These are phyloP conservation scores for Peronospora farinosa DNA, from an alignment of 352 stramenopile species.

Conservation along the genomic window DNA sequence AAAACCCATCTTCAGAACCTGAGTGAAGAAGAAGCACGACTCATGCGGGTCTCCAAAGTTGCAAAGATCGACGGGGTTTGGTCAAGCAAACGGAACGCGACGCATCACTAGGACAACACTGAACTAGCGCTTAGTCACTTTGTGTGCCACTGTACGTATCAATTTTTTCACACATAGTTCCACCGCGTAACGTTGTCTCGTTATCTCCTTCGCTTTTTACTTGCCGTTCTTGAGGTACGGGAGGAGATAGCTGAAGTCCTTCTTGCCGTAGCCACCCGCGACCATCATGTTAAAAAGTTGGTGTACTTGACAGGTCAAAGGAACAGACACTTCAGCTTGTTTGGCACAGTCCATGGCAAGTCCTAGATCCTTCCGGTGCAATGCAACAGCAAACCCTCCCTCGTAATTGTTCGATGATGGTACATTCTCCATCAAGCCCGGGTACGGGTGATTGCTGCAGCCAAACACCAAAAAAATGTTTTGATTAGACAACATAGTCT, in stretches of 20 bases:
- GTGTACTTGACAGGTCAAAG: constrained; percentile 66
- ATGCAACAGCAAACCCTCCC: constrained; percentile 82
- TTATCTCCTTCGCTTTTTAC: constrained; percentile 35
- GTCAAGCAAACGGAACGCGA: constrained; percentile 82
- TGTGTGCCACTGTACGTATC: constrained; percentile 8
- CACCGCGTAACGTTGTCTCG: neutral
- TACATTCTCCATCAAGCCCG: constrained; percentile 86
- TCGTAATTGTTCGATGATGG: constrained; percentile 86
- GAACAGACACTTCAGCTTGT: constrained; percentile 66
- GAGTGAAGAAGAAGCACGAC: constrained; percentile 79
- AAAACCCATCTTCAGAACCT: constrained; percentile 95
- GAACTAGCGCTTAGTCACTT: constrained; percentile 5
- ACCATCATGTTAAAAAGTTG: constrained; percentile 85
- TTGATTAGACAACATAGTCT: neutral
- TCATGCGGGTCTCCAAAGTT: constrained; percentile 75
- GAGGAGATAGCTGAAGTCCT: constrained; percentile 84
- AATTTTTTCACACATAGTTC: constrained; percentile 15
- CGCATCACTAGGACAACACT: constrained; percentile 48
- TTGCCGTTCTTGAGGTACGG: constrained; percentile 77
- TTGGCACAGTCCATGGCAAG: constrained; percentile 90
- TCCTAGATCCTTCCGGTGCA: constrained; percentile 97
- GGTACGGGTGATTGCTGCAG: constrained; percentile 90
- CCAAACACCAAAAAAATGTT: neutral
- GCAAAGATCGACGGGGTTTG: constrained; percentile 87
- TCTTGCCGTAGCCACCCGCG: constrained; percentile 59